phyloP scores from a whole-genome alignment of 306 rosid species.

The Trifolium subterraneum region DNA sequence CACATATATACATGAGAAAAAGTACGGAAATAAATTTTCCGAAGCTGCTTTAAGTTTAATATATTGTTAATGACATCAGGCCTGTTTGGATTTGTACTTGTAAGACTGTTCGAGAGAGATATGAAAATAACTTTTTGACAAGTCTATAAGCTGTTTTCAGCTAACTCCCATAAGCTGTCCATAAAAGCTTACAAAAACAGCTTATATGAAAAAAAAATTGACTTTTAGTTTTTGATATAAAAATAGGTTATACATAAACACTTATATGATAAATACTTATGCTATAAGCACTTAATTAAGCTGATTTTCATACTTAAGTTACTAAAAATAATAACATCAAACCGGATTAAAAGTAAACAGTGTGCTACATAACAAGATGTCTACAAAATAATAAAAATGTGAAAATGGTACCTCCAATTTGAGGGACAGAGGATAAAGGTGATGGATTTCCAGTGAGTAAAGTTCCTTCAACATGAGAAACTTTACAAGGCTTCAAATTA shows the following conservation, averaged over 20 bases:
- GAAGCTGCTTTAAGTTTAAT: no score
- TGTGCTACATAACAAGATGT: no score
- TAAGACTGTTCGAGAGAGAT: not conserved
- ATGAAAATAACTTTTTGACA: not conserved
- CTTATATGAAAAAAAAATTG: not conserved
- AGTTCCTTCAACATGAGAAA: conserved; percentile 57
- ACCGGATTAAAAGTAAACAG: not conserved
- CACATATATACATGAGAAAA: no score
- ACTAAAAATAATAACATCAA: not conserved
- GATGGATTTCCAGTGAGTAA: conserved; percentile 63
- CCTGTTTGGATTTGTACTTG: not conserved
- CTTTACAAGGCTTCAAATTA: conserved; percentile 55
- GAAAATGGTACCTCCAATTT: conserved; percentile 58
- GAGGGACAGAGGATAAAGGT: conserved; percentile 55
- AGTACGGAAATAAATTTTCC: no score
- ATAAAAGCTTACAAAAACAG: not conserved
- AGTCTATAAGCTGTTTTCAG: no score
- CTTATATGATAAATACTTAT: not conserved
- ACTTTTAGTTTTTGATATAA: not conserved
- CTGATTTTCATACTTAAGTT: not conserved
- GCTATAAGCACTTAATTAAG: not conserved
- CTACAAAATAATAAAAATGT: no score
- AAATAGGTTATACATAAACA: not conserved
- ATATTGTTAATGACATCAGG: not conserved
- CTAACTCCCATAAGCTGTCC: not conserved